A percentile compares a stretch with the other conserved stretches of the same genome.
These are phyloP conservation scores for Gaeumannomyces sp. DNA, from an alignment of 2,329 filamentous ascomycete genomes.

Conservation along the genomic window DNA sequence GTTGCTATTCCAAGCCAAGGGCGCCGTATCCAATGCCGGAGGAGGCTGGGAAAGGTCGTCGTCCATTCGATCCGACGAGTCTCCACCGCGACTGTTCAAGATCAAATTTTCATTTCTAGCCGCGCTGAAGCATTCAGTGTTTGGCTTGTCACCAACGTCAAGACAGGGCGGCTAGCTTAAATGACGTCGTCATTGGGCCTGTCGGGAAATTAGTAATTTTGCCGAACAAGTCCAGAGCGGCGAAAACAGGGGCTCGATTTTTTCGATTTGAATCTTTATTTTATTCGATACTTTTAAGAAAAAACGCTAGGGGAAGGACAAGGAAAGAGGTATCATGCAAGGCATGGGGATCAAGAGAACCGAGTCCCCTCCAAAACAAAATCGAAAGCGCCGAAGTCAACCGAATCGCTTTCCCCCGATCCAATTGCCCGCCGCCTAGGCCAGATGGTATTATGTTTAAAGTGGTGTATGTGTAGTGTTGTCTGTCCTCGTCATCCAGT, in stretches of 20 bases:
- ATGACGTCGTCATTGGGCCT: no score
- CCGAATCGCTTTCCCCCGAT: not conserved
- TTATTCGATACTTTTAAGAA: not conserved
- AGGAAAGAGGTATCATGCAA: conserved; percentile 1
- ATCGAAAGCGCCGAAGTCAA: no score
- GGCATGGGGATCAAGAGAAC: not conserved
- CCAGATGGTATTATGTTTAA: not conserved
- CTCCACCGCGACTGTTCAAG: no score
- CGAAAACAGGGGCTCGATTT: no score
- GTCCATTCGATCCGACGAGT: no score
- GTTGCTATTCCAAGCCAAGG: not conserved
- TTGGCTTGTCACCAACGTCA: not conserved
- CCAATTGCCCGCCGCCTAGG: not conserved
- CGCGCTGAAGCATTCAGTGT: no score
- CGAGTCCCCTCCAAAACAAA: not conserved
- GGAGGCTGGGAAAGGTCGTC: no score
- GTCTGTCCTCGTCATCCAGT: no score
- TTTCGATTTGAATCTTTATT: not conserved
- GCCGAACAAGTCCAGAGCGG: no score
- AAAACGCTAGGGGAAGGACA: not conserved
- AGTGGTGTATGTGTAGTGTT: not conserved
- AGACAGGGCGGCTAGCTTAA: no score
- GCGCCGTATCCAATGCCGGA: no score
- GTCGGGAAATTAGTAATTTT: not conserved
- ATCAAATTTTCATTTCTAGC: no score